Evolutionary conservation across 192 early-diverging fungal species (phyloP), one percentile per base, ranked within the genome.

Genomic region (Rhizophagus prolifer): DNA sequence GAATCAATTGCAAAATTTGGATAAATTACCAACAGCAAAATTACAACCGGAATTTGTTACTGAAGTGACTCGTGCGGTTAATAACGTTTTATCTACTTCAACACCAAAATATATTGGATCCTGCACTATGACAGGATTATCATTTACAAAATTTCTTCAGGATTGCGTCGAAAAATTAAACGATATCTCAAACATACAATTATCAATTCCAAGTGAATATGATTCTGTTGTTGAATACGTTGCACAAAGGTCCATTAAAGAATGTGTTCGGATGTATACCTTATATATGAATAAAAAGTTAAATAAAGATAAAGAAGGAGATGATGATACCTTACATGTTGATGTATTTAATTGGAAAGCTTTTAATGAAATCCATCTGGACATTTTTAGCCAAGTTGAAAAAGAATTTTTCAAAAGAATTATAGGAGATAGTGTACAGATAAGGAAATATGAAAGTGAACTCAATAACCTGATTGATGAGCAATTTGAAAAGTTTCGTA

Each of bases 151-250:
- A 47, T 76, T 76, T 66, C 41, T 76, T 44, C 19, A 13, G 12
- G 62, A 76, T 14, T 76, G 74, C 30, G 74, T 76, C 12, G 21
- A 16, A 8, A 30, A 28, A 41, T 38, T 76, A 41, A 76, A 76
- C 21, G 63, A 76, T 14, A 62, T 16, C 19, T 66, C 64, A 36
- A 64, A 67, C 21, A 23, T 54, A 21, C 59, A 47, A 13, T 26
- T 76, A 28, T 76, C 74, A 10, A 65, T 76, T 6, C 74, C 74
- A 19, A 36, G 34, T 21, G 74, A 76, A 50, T 76, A 76, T 28
- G 38, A 28, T 31, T 66, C 74, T 0, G 63, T 76, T 16, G 13
- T 41, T 19, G 21, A 61, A 50, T 76, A 47, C 41, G 25, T 76
- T 31, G 74, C 58, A 25, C 61, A 66, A 66, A 46, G 44, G 31